Conservation (phyloP, 2,329 filamentous ascomycete species). For the Akanthomyces uredinophilus region DNA sequence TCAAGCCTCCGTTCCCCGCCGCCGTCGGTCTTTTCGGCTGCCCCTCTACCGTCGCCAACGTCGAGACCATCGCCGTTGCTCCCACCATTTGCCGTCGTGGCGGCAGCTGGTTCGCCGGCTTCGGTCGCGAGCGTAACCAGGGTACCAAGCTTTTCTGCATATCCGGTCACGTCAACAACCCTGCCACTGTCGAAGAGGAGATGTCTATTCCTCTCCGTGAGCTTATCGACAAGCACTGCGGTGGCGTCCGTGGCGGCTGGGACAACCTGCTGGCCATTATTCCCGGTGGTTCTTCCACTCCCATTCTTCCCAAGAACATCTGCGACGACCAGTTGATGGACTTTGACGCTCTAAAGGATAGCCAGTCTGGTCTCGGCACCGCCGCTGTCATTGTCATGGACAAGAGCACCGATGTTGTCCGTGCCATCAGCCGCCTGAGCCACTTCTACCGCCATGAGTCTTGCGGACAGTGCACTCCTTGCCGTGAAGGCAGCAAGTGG, state of each 20-base stretch:
- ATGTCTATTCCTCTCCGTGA: slow-evolving; percentile 97
- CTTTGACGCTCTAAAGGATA: slow-evolving; percentile 97
- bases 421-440: slow-evolving; percentile 84
- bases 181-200: slow-evolving; percentile 95
- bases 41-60: slow-evolving; percentile 95
- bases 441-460: slow-evolving; percentile 99
- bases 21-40: slow-evolving; percentile 97
- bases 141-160: slow-evolving; percentile 99
- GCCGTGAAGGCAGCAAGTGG: slow-evolving; percentile 98
- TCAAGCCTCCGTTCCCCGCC: slow-evolving; percentile 98
- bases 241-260: slow-evolving; percentile 94
- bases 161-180: slow-evolving; percentile 98
- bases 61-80: slow-evolving; percentile 92
- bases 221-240: slow-evolving; percentile 97
- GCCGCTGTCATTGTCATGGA: slow-evolving; percentile 99
- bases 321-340: slow-evolving; percentile 98
- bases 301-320: slow-evolving; percentile 81
- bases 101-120: slow-evolving; percentile 85
- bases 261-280: slow-evolving; percentile 95
- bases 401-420: slow-evolving; percentile 92
- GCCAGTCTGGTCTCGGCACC: slow-evolving; percentile 92
- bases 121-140: slow-evolving; percentile 92
- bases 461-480: slow-evolving; percentile 98
- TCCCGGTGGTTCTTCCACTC: slow-evolving; percentile 92
- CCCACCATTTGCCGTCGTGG: slow-evolving; percentile 94